Conservation (phyloP, 116 monocot genomes). For the Zostera marina region DNA sequence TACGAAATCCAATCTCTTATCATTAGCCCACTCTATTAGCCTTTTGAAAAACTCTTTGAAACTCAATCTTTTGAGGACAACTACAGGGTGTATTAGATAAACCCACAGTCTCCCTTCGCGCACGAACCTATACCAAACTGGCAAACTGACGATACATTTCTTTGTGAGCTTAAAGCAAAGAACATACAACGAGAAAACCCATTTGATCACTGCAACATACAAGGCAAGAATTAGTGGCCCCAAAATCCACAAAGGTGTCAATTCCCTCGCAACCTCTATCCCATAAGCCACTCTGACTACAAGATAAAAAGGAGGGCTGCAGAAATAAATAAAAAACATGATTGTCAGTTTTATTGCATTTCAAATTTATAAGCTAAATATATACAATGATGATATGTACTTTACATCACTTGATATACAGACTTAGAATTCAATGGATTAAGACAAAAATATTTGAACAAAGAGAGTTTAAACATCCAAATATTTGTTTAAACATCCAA, state of each 20-base stretch:
- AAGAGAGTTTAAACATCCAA: too few species aligned
- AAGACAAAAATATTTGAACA: too few species aligned
- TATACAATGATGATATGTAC: not conserved
- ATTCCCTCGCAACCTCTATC: constrained; percentile 45
- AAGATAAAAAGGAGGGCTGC: constrained; percentile 62
- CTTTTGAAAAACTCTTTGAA: constrained; percentile 22
- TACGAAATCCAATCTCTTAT: constrained; percentile 51
- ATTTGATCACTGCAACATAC: constrained; percentile 44
- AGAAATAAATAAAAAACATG: not conserved
- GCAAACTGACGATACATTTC: constrained; percentile 29
- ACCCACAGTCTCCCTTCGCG: constrained; percentile 34
- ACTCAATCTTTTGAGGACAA: constrained; percentile 33
- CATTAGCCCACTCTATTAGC: constrained; percentile 36
- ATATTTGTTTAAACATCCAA: too few species aligned
- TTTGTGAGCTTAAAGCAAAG: constrained; percentile 32
- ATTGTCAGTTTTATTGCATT: not conserved
- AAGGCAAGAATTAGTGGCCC: constrained; percentile 45
- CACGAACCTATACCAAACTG: constrained; percentile 23
- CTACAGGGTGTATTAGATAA: constrained; percentile 31
- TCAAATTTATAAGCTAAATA: not conserved
- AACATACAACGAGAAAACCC: constrained; percentile 30
- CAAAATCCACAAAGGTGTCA: constrained; percentile 58
- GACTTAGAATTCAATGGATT: too few species aligned
- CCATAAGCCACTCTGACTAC: constrained; percentile 39
- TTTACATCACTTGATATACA: too few species aligned